Base-by-base conservation (phyloP, 257 asterid species). In the Handroanthus guayacan region DNA sequence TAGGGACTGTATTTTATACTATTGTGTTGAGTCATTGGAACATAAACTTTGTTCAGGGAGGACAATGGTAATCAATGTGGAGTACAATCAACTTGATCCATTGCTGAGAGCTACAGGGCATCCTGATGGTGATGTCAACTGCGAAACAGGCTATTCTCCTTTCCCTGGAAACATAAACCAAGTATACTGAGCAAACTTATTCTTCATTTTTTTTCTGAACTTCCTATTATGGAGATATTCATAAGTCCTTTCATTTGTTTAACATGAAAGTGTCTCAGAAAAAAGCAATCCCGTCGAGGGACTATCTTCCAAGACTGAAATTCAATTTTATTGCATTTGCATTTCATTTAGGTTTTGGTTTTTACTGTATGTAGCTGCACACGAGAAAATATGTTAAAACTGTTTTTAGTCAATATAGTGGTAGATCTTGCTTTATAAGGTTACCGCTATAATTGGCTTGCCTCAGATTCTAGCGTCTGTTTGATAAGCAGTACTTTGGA, bases 101-200 rank as follows among this genome's bases (percentile, higher is more conserved):
- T 81, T 95, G 91, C 90, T 95, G 82, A 86, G 99, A 82, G 99
- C 97, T 63, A 79, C 97, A 67, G 99, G 97, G 58, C 71, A 86
- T 86, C 90, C 99, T 4, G 97, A 95, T 47, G 99, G 99, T 20
- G 99, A 95, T 89, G 97, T 81, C 84, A 95, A 95, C 84, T 81
- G 84, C 77, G 98, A 91, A 80, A 89, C 94, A 37, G 99, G 99
- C 83, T 95, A 88, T 82, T 95, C 99, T 81, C 98, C 98, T 71
- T 95, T 88, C 85, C 99, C 99, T 55, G 99, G 99, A 80, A 95
- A 95, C 86, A 95, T 95, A 83, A 95, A 95, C 88, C 99, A 95
- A 84, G 99, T 95, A 89, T 79, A 3, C 38, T 39, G 10, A 25
- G 73, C 18, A 43, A 78, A 65, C 75, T 71, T 51, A 60, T 57